Conservation (phyloP, 1,139 yeast genomes). For the Kurtzmaniella quercitrusa region DNA sequence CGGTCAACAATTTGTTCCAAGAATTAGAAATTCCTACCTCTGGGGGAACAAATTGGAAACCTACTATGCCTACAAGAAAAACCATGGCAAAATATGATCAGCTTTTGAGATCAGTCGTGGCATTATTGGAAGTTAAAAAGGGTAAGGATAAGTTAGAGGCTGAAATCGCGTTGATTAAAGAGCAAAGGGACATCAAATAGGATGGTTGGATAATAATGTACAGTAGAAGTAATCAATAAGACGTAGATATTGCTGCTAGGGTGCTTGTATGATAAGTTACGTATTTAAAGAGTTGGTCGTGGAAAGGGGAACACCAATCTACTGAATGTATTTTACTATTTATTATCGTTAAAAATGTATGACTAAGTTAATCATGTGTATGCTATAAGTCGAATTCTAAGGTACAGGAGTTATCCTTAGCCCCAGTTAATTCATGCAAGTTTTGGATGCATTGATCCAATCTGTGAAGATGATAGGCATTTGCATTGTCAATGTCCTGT, state of each 20-base stretch:
- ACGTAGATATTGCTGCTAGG: no score
- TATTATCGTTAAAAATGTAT: slow-evolving; percentile 4
- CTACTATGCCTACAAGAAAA: slow-evolving; percentile 83
- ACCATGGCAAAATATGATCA: slow-evolving; percentile 80
- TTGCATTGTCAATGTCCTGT: background rate
- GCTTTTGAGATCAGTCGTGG: slow-evolving; percentile 65
- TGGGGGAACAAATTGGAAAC: slow-evolving; percentile 54
- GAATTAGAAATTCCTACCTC: slow-evolving; percentile 74
- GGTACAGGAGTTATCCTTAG: background rate
- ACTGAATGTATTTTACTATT: background rate
- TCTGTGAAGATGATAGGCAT: background rate
- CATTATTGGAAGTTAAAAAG: slow-evolving; percentile 77
- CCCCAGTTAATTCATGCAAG: background rate
- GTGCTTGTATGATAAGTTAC: no score
- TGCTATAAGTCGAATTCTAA: slow-evolving; percentile 2
- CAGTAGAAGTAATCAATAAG: background rate
- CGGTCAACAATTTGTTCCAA: slow-evolving; percentile 66
- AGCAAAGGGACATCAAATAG: slow-evolving; percentile 37
- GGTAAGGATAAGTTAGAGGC: slow-evolving; percentile 85
- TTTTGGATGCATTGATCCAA: background rate
- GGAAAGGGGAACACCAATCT: no score
- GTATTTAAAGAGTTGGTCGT: no score
- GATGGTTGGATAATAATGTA: slow-evolving; percentile 3
- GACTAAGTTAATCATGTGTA: no score
- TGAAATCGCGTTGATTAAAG: slow-evolving; percentile 61